Evolutionary conservation across 768 basidiomycete species (phyloP), one percentile per base, ranked within the genome.

Genomic region (Boletus pseudopeckii): DNA sequence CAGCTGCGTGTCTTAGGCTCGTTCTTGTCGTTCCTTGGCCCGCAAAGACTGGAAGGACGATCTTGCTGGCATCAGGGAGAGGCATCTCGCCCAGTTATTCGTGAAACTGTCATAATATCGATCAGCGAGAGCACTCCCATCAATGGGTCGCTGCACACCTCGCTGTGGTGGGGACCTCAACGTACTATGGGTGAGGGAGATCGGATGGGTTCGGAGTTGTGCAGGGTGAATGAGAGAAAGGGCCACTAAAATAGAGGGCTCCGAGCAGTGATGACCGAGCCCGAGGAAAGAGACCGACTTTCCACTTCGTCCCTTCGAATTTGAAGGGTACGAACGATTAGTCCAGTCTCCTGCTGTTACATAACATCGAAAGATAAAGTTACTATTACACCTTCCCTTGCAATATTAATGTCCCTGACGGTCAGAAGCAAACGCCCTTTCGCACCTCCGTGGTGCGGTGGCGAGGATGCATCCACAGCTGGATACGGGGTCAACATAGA

Each of bases 21-120:
- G 71, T 56, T 13, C 67, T 65, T 11, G 71, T 46, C 4, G 77
- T 74, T 3, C 81, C 84, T 60, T 85, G 84, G 7, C 83, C 83
- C 41, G 79, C 73, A 58, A 85, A 85, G 17, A 83, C 65, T 4
- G 80, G 83, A 42, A 85, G 59, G 26, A 59, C 13, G 54, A 71
- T 48, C 20, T n/a, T 39, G 9, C 10, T 41, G 0, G 32, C 13
- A 26, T 46, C 43, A 49, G 53, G 49, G 57, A 39, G 32, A 26
- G 37, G 22, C 59, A 62, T 63, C 11, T 46, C 26, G 32, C 30
- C 42, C 41, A 14, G 45, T 30, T 26, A 45, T 10, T 32, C 13
- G 41, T 34, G 7, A 7, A 44, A 20, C 55, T 56, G 46, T 9
- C 32, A 39, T 1, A 5, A 28, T 7, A 24, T 17, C 18, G 5